Percentiles rank a stretch among this genome's conserved stretches.
These are phyloP conservation scores for Aspergillus saccharolyticus DNA, from an alignment of 495 filamentous ascomycete species.

Conservation along the genomic window DNA sequence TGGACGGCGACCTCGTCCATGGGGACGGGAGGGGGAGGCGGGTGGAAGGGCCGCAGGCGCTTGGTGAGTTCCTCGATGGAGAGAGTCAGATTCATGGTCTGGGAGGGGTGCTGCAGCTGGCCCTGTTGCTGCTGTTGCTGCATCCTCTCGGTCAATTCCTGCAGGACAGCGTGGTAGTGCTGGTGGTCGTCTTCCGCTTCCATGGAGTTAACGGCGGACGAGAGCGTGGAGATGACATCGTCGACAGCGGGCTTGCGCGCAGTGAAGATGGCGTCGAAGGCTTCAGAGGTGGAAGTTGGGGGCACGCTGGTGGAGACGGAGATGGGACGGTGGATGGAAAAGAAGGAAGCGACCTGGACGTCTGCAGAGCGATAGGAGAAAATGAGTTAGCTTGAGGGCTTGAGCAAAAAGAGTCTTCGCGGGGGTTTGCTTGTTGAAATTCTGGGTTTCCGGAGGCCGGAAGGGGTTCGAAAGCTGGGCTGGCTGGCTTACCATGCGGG, in stretches of 20 bases:
- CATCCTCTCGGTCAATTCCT: not conserved
- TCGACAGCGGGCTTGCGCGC: constrained; percentile 46
- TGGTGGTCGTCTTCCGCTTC: constrained; percentile 32
- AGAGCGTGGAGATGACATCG: constrained; percentile 76
- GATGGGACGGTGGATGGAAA: constrained; percentile 91
- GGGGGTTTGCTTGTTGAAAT: no score
- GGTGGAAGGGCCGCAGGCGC: constrained; percentile 69
- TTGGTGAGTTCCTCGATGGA: constrained; percentile 49
- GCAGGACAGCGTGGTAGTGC: not conserved
- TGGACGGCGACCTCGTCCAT: constrained; percentile 35
- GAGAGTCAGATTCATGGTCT: constrained; percentile 22
- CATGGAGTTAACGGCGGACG: constrained; percentile 64
- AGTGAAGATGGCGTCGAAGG: constrained; percentile 78
- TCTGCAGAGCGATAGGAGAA: constrained; percentile 57
- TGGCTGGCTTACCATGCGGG: constrained; percentile 55
- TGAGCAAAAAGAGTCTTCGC: constrained; percentile 7
- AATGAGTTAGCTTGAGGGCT: no score
- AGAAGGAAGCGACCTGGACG: constrained; percentile 83
- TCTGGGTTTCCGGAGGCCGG: no score
- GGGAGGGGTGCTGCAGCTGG: constrained; percentile 34
- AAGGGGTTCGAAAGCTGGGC: not conserved
- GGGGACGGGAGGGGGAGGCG: constrained; percentile 68
- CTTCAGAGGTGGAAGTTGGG: constrained; percentile 59
- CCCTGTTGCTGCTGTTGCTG: constrained; percentile 32
- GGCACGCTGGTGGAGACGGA: constrained; percentile 79